Base-by-base conservation (phyloP, 139 green algal genomes). In the Chlorella vulgaris region DNA sequence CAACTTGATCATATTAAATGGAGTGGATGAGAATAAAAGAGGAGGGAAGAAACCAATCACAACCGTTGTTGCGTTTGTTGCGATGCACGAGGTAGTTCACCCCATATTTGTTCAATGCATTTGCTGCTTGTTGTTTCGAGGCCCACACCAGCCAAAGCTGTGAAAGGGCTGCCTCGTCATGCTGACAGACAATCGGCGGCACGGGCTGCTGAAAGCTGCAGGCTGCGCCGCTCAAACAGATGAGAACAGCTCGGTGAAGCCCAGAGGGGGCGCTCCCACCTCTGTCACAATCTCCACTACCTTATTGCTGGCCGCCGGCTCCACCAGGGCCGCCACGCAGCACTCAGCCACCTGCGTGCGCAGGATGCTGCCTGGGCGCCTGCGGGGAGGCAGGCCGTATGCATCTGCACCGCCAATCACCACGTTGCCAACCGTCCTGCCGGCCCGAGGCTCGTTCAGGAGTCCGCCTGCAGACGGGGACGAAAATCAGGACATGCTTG, bases 341-440 rank as follows among this genome's bases (percentile, higher is more conserved):
- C 93, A 79, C 31, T 94, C 92, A 38, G 93, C 93, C 66, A 96
- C 92, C 86, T 95, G 78, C 0, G 62, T 26, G 7, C 87, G 66
- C 33, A 87, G 65, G 21, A 91, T 87, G 82, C 61, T 77, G 58
- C 88, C 86, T 7, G 88, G 86, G n/a, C 1, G 51, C 35, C 35
- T 33, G 26, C 78, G 60, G 4, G 88, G 88, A 4, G 88, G 88
- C 7, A 91, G 81, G 18, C 88, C 88, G 65, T 83, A 91, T 28
- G 84, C 58, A 76, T 84, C 78, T 0, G 88, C 71, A 7, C 82
- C 84, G 35, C 18, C 86, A 88, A 93, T 89, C 21, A 95, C 87
- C 1, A 96, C 67, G 3, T 60, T 74, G 31, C 88, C 92, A 1
- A 67, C 63, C 1, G 15, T 10, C 60, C 89, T 76, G 1, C 69